Percentiles rank a stretch among this genome's conserved stretches.
Conservation (phyloP, 352 stramenopile genomes). For the Globisporangium parvum region DNA sequence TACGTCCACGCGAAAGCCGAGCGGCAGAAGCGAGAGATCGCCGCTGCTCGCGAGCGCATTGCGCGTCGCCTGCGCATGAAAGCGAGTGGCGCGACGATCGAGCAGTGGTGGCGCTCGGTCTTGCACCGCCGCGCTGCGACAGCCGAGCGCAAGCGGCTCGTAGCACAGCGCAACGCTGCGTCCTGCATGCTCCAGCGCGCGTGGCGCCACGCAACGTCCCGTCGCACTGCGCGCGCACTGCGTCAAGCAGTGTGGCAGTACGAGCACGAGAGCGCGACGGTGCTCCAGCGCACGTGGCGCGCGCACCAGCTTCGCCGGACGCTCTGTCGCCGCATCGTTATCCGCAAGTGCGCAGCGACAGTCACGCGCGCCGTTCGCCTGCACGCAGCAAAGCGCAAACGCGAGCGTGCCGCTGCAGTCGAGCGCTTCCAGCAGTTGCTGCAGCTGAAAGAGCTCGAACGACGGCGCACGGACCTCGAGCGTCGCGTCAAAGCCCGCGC, state of each 20-base stretch:
- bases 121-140: slow-evolving; percentile 27
- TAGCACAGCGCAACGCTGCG: not conserved
- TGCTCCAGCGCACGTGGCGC: slow-evolving; percentile 12
- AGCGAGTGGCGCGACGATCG: slow-evolving; percentile 28
- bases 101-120: slow-evolving; percentile 30
- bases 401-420: slow-evolving; percentile 21
- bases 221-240: slow-evolving; percentile 1
- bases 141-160: slow-evolving; percentile 27
- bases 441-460: slow-evolving; percentile 22
- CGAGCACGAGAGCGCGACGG: slow-evolving; percentile 4
- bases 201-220: slow-evolving; percentile 2
- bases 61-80: slow-evolving; percentile 23
- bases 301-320: not conserved
- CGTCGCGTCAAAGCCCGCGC: slow-evolving; percentile 25
- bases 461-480: slow-evolving; percentile 16
- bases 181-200: slow-evolving; percentile 6
- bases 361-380: slow-evolving; percentile 12
- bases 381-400: slow-evolving; percentile 14
- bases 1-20: slow-evolving; percentile 15
- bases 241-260: slow-evolving; percentile 9
- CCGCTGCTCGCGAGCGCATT: slow-evolving; percentile 17
- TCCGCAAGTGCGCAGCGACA: slow-evolving; percentile 9
- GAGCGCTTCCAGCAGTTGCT: slow-evolving; percentile 32
- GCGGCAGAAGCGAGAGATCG: slow-evolving; percentile 10
- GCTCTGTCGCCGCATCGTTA: slow-evolving; percentile 6